Percentiles rank a stretch among this genome's conserved stretches.
These are phyloP conservation scores for Diversispora epigaea DNA, from an alignment of 192 early-diverging fungal genomes.

Conservation along the genomic window DNA sequence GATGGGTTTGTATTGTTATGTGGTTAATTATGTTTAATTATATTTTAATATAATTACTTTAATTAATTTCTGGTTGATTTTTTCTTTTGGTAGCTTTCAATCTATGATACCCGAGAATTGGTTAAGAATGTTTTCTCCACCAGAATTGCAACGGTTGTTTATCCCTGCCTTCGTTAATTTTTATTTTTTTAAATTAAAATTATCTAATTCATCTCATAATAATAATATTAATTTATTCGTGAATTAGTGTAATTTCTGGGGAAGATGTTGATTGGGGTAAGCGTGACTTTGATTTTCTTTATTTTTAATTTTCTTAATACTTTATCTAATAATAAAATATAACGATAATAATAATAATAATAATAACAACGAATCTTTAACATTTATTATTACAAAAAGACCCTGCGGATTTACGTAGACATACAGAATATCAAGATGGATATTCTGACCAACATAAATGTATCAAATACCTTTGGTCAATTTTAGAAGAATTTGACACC, in stretches of 20 bases:
- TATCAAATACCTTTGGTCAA: conserved; percentile 67
- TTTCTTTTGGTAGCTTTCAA: conserved; percentile 38
- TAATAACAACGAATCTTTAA: too few species aligned
- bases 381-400: conserved; percentile 45
- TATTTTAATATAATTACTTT: conserved; percentile 49
- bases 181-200: not conserved
- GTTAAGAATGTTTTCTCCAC: conserved; percentile 84
- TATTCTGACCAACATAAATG: conserved; percentile 72
- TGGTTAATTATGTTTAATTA: conserved; percentile 47
- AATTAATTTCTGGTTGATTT: conserved; percentile 24
- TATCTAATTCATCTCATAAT: not conserved
- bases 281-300: not conserved
- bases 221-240: not conserved
- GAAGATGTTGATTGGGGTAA: conserved; percentile 64
- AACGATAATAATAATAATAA: too few species aligned
- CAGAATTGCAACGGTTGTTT: conserved; percentile 70
- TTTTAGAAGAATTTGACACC: conserved; percentile 58
- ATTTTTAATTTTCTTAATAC: conserved; percentile 36
- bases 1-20: conserved; percentile 49
- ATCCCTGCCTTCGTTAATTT: not conserved
- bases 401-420: conserved; percentile 56
- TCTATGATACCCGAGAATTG: conserved; percentile 74
- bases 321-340: too few species aligned
- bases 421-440: conserved; percentile 68
- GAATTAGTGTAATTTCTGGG: conserved; percentile 54